A percentile compares a stretch with the other conserved stretches of the same genome.
phyloP scores from a whole-genome alignment of 345 rosid genomes.

The Hibiscus syriacus region DNA sequence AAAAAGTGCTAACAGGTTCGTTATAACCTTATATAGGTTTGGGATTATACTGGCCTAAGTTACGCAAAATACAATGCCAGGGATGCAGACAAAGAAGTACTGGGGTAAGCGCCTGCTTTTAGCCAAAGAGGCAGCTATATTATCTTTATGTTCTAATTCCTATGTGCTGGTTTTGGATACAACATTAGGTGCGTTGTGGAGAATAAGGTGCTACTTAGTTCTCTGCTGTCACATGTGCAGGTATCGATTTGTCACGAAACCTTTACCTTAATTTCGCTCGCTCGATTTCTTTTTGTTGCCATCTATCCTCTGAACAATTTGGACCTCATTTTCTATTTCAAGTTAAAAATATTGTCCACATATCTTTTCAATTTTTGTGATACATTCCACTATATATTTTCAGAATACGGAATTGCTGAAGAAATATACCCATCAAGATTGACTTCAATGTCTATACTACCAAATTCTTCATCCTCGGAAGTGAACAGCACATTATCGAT shows the following conservation, averaged over 20 bases:
- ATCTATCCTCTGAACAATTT: neutral
- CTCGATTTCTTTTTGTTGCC: neutral
- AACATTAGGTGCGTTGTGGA: conserved; percentile 81
- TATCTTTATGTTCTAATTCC: neutral
- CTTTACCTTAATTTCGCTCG: neutral
- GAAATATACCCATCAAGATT: conserved; percentile 61
- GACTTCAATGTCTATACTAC: conserved; percentile 62
- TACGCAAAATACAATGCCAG: conserved; percentile 73
- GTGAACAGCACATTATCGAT: conserved; percentile 33
- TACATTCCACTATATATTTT: neutral
- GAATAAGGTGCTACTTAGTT: conserved; percentile 85
- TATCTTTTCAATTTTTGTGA: neutral
- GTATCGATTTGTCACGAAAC: conserved; percentile 25
- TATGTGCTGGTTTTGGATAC: conserved; percentile 15
- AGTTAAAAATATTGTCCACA: neutral
- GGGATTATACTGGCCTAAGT: conserved; percentile 97
- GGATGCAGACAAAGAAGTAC: conserved; percentile 59
- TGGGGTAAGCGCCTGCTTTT: conserved; percentile 51
- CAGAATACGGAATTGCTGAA: conserved; percentile 68
- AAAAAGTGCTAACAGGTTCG: neutral
- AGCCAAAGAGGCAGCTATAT: neutral
- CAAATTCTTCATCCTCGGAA: conserved; percentile 36
- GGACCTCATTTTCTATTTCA: neutral
- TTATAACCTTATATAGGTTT: conserved; percentile 43
- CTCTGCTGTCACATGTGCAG: conserved; percentile 64